phyloP scores from a whole-genome alignment of 2,329 filamentous ascomycete genomes.

The Capronia americana region DNA sequence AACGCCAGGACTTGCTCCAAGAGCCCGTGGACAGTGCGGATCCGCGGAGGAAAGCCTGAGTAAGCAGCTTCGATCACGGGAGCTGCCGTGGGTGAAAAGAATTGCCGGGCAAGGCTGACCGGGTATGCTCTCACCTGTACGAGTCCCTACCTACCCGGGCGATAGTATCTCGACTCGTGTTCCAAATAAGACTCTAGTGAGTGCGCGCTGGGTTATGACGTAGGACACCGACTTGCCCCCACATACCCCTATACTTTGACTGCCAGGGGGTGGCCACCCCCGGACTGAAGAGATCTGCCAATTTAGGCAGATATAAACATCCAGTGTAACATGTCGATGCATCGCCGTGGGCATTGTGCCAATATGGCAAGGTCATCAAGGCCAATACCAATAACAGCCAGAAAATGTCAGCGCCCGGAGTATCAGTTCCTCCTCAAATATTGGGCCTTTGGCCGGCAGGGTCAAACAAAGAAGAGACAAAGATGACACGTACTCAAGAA shows the following conservation, averaged over 20 bases:
- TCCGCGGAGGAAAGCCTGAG: neutral
- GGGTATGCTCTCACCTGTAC: neutral
- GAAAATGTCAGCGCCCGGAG: neutral
- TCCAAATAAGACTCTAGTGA: neutral
- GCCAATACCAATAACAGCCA: neutral
- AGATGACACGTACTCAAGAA: neutral
- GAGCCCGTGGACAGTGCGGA: neutral
- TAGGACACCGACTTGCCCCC: neutral
- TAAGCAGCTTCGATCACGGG: neutral
- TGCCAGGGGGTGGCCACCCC: neutral
- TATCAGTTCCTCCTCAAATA: neutral
- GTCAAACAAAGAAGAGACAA: neutral
- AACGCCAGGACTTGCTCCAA: neutral
- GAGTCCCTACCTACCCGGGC: neutral
- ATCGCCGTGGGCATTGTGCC: neutral
- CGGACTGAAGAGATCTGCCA: neutral
- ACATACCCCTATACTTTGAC: neutral
- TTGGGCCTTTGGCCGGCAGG: no score
- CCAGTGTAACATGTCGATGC: neutral
- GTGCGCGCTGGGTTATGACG: neutral
- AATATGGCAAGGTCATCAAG: neutral
- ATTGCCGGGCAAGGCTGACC: neutral
- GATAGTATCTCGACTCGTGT: neutral
- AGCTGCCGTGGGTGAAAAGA: neutral
- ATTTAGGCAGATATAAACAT: neutral